Base-by-base conservation (phyloP, 176 grass and related monocot genomes). In the Oryza coarctata region DNA sequence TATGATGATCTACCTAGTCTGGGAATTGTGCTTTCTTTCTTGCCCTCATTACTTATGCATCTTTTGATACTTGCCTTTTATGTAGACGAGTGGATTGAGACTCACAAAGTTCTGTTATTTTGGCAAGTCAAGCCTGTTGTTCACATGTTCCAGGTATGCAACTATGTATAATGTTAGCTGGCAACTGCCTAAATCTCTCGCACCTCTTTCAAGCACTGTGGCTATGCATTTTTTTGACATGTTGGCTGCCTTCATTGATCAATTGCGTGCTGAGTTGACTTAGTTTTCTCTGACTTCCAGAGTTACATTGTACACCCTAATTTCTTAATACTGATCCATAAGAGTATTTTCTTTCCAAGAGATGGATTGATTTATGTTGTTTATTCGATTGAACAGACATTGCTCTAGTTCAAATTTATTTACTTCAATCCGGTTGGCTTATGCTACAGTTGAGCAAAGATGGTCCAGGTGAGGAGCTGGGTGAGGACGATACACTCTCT, bases 81-180 rank as follows among this genome's bases (percentile, higher is more conserved):
- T 64, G 47, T 69, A 95, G 96, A 93, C 77, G 96, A 94, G 62
- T 94, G 85, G 88, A 30, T 83, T 77, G 89, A 88, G 23, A 95
- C 90, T 63, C 80, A 95, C 73, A 88, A 94, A 74, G 87, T 99
- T 78, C 82, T 99, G 65, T 86, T 99, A 40, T 99, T 99, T 82
- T 99, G 96, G 96, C 96, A 99, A 99, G 93, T 95, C 50, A 99
- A 87, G 73, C 93, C 93, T 80, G 80, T 85, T 31, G 93, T 99
- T 18, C 89, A 95, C 74, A 91, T 95, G 58, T 99, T 90, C 82
- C 96, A 95, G 96, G 96, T 99, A 89, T 77, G 12, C 20, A 50
- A 64, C 45, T 77, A 57, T 29, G 40, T 77, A 57, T 29, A 61
- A 73, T 18, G 9, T 14, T 64, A 71, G 25, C 35, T 50, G 11